Base-by-base conservation (phyloP, 1,139 yeast species). In the Pneumocystis oryctolagi region DNA sequence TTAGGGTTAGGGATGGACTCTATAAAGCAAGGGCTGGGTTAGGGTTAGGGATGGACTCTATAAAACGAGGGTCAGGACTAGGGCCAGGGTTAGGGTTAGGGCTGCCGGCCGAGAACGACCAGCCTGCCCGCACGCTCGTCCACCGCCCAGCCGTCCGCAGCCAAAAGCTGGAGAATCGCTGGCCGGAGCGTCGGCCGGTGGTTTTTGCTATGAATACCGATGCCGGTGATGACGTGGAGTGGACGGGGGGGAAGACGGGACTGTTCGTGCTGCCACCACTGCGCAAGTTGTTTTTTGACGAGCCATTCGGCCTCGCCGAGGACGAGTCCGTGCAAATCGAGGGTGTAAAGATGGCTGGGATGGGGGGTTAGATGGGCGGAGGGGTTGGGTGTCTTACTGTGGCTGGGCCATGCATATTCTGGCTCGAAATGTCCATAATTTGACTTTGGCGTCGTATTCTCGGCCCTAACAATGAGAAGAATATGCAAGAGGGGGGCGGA, bases 1-100 rank as follows among this genome's bases (percentile, higher is more conserved):
- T 89, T 58, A 85, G 89, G 60, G 47, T 32, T 59, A 14, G 58
- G 59, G 12, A 30, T 58, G 28, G 18, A 55, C n/a, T 31, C 18
- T 86, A 63, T 71, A 70, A 4, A 84, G 84, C 60, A 12, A 98
- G 98, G 0, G 89, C 95, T 8, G 58, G 55, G 20, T 59, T 60
- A 20, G 37, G 60, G 47, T 32, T 59, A 14, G 58, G 59, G 12
- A 30, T 58, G 28, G 18, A 55, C n/a, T 31, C 18, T 86, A 63
- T 71, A 70, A 4, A 84, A 84, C 60, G 80, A 83, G 65, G 80
- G 82, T 0, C 80, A 81, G 67, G 88, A 83, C 67, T 74, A 85
- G n/a, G 60, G 72, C 76, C 34, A 32, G 34, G 34, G 34, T 32
- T 32, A 42, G 47, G 56, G 56, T 53, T 61, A 39, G 35, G 28